Percentiles rank a stretch among this genome's conserved stretches.
phyloP scores from a whole-genome alignment of 2,329 filamentous ascomycete species.

The Aureobasidium leucospermi region DNA sequence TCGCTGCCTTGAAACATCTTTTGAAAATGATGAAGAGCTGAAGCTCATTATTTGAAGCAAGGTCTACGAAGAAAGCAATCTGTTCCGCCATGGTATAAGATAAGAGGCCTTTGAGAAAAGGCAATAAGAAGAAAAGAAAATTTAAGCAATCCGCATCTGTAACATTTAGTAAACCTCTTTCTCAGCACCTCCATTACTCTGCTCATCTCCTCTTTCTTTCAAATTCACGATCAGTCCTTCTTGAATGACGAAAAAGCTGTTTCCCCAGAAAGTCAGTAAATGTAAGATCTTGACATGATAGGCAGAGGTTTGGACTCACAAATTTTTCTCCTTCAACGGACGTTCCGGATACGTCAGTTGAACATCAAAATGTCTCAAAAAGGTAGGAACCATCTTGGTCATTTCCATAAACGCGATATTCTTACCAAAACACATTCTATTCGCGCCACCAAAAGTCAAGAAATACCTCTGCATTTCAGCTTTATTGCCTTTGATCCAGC shows the following conservation, averaged over 20 bases:
- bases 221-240: neutral
- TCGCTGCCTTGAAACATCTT: no score
- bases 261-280: neutral
- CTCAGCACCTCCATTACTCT: neutral
- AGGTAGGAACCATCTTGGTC: slow-evolving; percentile 31
- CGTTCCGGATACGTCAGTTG: neutral
- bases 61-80: no score
- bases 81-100: no score
- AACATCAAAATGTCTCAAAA: slow-evolving; percentile 7
- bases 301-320: neutral
- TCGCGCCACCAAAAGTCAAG: slow-evolving; percentile 40
- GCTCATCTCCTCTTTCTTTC: neutral
- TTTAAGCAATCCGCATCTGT: neutral
- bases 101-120: neutral
- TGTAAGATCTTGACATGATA: no score
- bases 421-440: slow-evolving; percentile 41
- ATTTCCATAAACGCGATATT: slow-evolving; percentile 43
- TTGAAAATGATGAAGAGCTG: no score
- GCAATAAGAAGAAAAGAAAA: neutral
- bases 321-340: slow-evolving; percentile 4
- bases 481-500: slow-evolving; percentile 39
- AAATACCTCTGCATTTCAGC: slow-evolving; percentile 34
- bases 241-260: slow-evolving; percentile 11
- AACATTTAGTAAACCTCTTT: neutral
- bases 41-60: no score